phyloP scores from a whole-genome alignment of 2,329 filamentous ascomycete genomes.

The Fusarium incarnatum region DNA sequence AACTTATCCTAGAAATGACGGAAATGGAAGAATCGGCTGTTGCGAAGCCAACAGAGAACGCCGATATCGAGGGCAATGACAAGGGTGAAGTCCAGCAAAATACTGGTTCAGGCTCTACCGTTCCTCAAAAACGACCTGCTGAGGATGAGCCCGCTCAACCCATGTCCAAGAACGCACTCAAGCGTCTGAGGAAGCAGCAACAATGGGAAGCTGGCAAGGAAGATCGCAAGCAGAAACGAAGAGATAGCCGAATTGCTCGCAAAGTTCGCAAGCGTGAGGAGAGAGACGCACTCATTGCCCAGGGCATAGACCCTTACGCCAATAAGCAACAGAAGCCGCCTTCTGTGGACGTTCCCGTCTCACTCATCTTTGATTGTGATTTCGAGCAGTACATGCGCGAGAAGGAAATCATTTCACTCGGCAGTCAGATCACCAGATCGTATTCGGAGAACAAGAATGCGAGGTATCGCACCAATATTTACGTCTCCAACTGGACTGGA shows the following conservation, averaged over 20 bases:
- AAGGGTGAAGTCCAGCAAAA: not conserved
- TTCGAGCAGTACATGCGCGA: slow-evolving; percentile 93
- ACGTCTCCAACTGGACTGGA: slow-evolving; percentile 82
- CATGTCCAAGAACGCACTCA: slow-evolving; percentile 87
- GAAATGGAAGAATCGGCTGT: not conserved
- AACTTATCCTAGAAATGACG: no score
- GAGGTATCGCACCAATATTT: slow-evolving; percentile 75
- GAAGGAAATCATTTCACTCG: slow-evolving; percentile 85
- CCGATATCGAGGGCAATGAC: not conserved
- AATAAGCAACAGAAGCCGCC: slow-evolving; percentile 51
- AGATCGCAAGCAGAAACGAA: slow-evolving; percentile 64
- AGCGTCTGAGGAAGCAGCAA: slow-evolving; percentile 78
- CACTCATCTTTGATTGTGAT: slow-evolving; percentile 88
- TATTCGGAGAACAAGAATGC: slow-evolving; percentile 89
- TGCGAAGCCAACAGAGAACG: not conserved
- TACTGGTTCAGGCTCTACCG: not conserved
- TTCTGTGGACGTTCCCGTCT: slow-evolving; percentile 74
- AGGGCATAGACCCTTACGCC: slow-evolving; percentile 57
- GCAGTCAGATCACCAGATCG: slow-evolving; percentile 83
- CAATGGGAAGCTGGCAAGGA: slow-evolving; percentile 80
- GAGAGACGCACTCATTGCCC: slow-evolving; percentile 62
- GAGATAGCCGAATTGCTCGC: slow-evolving; percentile 64
- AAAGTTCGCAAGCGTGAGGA: slow-evolving; percentile 63
- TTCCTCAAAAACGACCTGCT: slow-evolving; percentile 11
- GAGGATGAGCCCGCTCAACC: slow-evolving; percentile 27